Base-by-base conservation (phyloP, 2,329 filamentous ascomycete species). In the Trichoderma hamatum region DNA sequence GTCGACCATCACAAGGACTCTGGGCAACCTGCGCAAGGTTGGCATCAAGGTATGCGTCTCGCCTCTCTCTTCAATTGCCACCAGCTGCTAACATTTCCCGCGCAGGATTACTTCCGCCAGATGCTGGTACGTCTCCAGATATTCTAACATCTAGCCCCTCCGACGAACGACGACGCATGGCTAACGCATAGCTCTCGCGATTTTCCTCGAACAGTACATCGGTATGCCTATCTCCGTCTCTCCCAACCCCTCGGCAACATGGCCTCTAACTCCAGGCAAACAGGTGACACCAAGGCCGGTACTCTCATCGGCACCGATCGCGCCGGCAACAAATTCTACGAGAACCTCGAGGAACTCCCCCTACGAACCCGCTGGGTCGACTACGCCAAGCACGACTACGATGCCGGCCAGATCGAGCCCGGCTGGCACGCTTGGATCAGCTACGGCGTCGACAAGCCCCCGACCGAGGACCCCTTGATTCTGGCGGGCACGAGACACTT, bases 341-440 rank as follows among this genome's bases (percentile, higher is more conserved):
- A 99, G 87, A 97, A 99, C 85, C 82, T 89, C 77, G 94, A 98
- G 79, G 96, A 99, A 82, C 86, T 99, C 70, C 96, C 96, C 69
- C 94, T 97, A 76, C 92, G 95, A 77, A 97, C 94, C 75, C 89
- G 94, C 85, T 99, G 96, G 96, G 92, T 99, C 72, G 94, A 98
- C 82, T 99, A 96, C 86, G 95, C 93, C 84, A 87, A 92, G 81
- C 86, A 92, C 76, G 93, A 98, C 81, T 92, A 86, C 78, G 92
- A 96, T 76, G 85, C 92, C 71, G 88, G 88, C 70, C 93, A 97
- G 67, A 92, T 97, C 76, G 95, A 98, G 82, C 94, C 95, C 62
- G 92, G 95, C 81, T 99, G 96, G 96, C 96, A 98, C 83, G 93
- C 92, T 34, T 99, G 96, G 96, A 94, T 99, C 75, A 93, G 93